Evolutionary conservation across 2,329 filamentous ascomycete genomes (phyloP).

Genomic region (Zopfia rhizophila): DNA sequence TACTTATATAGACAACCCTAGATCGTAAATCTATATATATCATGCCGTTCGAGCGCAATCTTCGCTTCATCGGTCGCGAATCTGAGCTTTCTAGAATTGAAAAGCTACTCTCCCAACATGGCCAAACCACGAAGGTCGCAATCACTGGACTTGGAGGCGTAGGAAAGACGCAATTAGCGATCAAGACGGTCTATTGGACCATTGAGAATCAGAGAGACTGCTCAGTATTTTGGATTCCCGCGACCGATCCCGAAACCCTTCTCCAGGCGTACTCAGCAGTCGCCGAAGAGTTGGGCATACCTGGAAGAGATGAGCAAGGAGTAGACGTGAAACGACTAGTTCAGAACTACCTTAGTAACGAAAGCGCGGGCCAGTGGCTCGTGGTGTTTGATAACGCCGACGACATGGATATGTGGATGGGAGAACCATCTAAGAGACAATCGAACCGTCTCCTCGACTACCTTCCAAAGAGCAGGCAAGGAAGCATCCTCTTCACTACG

Average conservation of each 20-base stretch:
- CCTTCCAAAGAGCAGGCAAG: conserved; percentile 25
- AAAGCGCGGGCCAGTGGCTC: conserved; percentile 11
- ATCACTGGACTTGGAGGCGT: conserved; percentile 30
- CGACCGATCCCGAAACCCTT: conserved; percentile 50
- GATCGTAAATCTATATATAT: too few species aligned
- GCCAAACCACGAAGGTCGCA: conserved; percentile 25
- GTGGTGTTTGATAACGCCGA: conserved; percentile 44
- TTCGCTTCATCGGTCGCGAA: conserved; percentile 35
- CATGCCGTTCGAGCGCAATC: conserved; percentile 41
- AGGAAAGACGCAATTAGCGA: conserved; percentile 35
- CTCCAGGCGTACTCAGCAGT: conserved; percentile 46
- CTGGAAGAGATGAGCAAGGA: conserved; percentile 23
- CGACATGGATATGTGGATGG: conserved; percentile 12
- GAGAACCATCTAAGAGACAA: conserved; percentile 8
- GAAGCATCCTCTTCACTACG: conserved; percentile 31
- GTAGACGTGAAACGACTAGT: conserved; percentile 30
- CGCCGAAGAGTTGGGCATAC: conserved; percentile 40
- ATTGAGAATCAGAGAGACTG: conserved; percentile 47
- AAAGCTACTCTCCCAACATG: conserved; percentile 31
- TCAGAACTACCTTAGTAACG: conserved; percentile 18
- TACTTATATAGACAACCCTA: too few species aligned
- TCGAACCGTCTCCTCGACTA: conserved; percentile 28
- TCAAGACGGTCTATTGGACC: conserved; percentile 54
- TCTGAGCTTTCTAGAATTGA: conserved; percentile 37
- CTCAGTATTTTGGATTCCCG: conserved; percentile 59